phyloP scores from a whole-genome alignment of 2,329 filamentous ascomycete genomes.

The Arthrobotrys pseudoclavata region DNA sequence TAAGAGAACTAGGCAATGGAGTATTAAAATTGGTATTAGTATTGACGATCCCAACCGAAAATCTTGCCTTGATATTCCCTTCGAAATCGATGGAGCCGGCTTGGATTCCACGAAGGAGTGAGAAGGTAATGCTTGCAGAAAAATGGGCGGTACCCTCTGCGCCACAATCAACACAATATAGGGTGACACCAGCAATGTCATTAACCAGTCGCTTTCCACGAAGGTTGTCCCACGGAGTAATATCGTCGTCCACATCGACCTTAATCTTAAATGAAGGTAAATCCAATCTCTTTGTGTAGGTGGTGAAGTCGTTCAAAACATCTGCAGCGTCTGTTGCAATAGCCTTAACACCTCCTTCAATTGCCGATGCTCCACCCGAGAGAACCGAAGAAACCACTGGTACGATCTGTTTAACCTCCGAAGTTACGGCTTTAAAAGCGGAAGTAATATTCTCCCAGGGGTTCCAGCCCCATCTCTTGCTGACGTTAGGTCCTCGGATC shows the following conservation, averaged over 20 bases:
- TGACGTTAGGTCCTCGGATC: background rate
- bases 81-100: conserved; percentile 54
- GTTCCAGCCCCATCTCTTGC: conserved; percentile 57
- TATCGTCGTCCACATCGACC: conserved; percentile 35
- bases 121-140: conserved; percentile 47
- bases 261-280: conserved; percentile 38
- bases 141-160: conserved; percentile 45
- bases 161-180: conserved; percentile 56
- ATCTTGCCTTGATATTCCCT: conserved; percentile 46
- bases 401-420: conserved; percentile 34
- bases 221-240: conserved; percentile 37
- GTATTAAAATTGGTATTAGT: conserved; percentile 35
- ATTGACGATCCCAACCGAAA: conserved; percentile 46
- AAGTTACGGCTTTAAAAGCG: conserved; percentile 42
- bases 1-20: conserved; percentile 14
- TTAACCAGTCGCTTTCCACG: conserved; percentile 29
- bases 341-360: conserved; percentile 41
- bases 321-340: conserved; percentile 37
- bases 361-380: conserved; percentile 32
- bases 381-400: conserved; percentile 44
- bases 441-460: conserved; percentile 53
- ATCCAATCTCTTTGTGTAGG: conserved; percentile 27
- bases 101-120: conserved; percentile 45
- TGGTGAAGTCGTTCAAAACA: conserved; percentile 44
- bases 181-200: conserved; percentile 34